A percentile compares a stretch with the other conserved stretches of the same genome.
Conservation (phyloP, 2,329 filamentous ascomycete species). For the Cladosporium sp. region DNA sequence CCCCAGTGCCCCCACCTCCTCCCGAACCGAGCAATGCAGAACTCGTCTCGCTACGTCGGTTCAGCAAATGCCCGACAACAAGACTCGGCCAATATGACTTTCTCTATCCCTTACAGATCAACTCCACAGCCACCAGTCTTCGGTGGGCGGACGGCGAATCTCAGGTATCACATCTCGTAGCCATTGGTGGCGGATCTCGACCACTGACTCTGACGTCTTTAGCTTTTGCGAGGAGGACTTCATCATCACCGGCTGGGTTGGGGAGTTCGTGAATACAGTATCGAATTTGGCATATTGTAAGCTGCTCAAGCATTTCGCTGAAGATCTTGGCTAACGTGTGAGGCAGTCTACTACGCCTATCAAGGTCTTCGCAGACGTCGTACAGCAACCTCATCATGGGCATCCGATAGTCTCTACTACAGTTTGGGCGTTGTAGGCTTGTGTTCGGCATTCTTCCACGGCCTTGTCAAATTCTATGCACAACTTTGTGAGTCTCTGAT, state of each 20-base stretch:
- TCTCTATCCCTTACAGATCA: not conserved
- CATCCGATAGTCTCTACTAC: slow-evolving; percentile 15
- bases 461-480: slow-evolving; percentile 15
- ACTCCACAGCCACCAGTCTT: not conserved
- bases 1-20: not conserved
- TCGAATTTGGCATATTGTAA: slow-evolving; percentile 18
- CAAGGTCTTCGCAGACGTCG: slow-evolving; percentile 14
- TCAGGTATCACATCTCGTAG: not conserved
- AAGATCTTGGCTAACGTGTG: not conserved
- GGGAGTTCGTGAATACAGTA: slow-evolving; percentile 17
- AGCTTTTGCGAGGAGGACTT: slow-evolving; percentile 20
- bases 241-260: slow-evolving; percentile 17
- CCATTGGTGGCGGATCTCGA: not conserved
- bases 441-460: slow-evolving; percentile 17
- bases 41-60: not conserved
- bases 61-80: slow-evolving; percentile 8
- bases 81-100: slow-evolving; percentile 2
- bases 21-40: not conserved
- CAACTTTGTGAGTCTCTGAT: slow-evolving; percentile 8
- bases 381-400: not conserved
- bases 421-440: slow-evolving; percentile 11
- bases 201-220: not conserved
- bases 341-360: slow-evolving; percentile 8
- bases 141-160: slow-evolving; percentile 5
- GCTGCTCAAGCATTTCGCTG: not conserved